Evolutionary conservation across 83 land plant species (phyloP).

Genomic region (Picea abies): DNA sequence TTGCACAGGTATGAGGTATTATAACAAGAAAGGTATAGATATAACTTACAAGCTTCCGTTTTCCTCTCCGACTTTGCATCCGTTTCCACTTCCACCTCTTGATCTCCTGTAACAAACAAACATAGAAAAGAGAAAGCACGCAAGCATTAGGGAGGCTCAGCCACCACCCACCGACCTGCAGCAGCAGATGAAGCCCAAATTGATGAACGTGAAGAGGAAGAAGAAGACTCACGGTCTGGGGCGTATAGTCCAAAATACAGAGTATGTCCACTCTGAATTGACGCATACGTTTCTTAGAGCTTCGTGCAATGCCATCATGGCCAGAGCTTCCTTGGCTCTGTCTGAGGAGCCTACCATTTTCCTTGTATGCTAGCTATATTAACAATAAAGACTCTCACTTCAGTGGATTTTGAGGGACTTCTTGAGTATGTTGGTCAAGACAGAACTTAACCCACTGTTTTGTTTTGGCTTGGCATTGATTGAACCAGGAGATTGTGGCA

Average conservation of each 20-base stretch:
- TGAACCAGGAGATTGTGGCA: background rate
- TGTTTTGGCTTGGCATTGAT: background rate
- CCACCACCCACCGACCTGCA: background rate
- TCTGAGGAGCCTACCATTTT: conserved; percentile 69
- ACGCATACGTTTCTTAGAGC: conserved; percentile 88
- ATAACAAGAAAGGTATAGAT: background rate
- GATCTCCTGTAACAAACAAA: conserved; percentile 64
- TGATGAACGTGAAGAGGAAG: conserved; percentile 14
- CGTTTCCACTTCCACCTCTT: conserved; percentile 84
- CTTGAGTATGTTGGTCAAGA: too few species aligned
- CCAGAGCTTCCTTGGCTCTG: conserved; percentile 92
- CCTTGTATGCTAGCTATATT: background rate
- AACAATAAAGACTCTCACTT: too few species aligned
- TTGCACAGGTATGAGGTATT: background rate
- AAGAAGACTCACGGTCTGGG: conserved; percentile 75
- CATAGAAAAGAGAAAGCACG: background rate
- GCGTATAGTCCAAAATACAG: conserved; percentile 97
- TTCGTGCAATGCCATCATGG: conserved; percentile 97
- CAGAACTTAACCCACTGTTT: background rate
- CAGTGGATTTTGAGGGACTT: too few species aligned
- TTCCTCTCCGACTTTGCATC: conserved; percentile 92
- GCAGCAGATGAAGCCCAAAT: background rate
- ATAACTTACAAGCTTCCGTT: conserved; percentile 92
- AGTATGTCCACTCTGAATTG: conserved; percentile 91
- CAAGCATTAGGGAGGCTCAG: background rate